Conservation (phyloP, 73 alveolate species). For the Tetrahymena borealis region DNA sequence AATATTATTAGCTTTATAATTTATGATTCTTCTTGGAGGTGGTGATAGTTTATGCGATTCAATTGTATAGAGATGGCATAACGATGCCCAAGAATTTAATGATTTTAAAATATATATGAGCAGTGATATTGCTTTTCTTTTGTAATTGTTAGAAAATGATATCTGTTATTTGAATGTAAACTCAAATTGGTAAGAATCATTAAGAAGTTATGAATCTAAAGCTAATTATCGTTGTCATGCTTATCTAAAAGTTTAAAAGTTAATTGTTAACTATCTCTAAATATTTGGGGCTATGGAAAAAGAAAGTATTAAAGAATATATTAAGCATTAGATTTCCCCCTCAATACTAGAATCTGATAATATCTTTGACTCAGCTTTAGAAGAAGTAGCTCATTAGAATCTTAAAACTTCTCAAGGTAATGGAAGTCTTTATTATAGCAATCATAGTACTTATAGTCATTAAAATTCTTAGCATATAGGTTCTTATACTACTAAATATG, state of each 20-base stretch:
- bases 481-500: neutral
- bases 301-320: neutral
- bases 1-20: neutral
- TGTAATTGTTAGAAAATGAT: neutral
- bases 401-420: neutral
- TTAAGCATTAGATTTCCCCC: neutral
- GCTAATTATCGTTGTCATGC: neutral
- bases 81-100: neutral
- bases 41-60: neutral
- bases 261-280: neutral
- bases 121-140: neutral
- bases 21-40: neutral
- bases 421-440: neutral
- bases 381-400: neutral
- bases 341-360: neutral
- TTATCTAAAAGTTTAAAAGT: neutral
- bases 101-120: neutral
- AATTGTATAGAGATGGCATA: neutral
- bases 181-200: neutral
- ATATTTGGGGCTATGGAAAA: neutral
- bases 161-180: neutral
- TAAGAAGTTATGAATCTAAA: neutral
- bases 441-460: neutral
- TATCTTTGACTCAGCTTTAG: neutral
- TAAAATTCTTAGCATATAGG: neutral